These are phyloP conservation scores for Fomitopsis schrenkii DNA, from an alignment of 1,284 basidiomycete genomes.

Conservation along the genomic window DNA sequence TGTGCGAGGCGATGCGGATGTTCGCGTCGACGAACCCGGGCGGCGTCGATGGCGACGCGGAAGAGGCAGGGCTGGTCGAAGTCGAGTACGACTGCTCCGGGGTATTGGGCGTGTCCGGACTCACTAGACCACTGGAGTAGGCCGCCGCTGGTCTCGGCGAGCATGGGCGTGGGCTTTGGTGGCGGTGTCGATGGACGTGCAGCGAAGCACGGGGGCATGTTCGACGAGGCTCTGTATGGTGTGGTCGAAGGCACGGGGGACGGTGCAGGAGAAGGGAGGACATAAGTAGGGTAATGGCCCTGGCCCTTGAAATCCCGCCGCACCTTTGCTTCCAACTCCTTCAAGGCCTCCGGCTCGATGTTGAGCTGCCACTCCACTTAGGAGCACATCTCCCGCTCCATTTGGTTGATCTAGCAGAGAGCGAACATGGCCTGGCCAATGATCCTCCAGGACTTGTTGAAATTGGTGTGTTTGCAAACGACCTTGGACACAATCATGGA, in stretches of 20 bases:
- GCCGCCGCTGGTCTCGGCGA: not conserved
- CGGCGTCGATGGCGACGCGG: conserved; percentile 51
- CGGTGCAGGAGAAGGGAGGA: conserved; percentile 48
- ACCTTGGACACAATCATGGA: conserved; percentile 93
- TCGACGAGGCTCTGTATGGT: conserved; percentile 29
- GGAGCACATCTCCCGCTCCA: conserved; percentile 92
- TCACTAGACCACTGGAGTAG: conserved; percentile 25
- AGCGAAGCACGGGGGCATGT: conserved; percentile 40
- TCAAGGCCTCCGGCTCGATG: conserved; percentile 64
- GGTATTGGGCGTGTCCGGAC: conserved; percentile 40
- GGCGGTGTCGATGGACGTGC: conserved; percentile 38
- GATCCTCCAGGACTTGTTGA: conserved; percentile 94
- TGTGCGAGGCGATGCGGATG: conserved; percentile 42
- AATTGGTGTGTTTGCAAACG: conserved; percentile 94
- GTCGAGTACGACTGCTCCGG: conserved; percentile 45
- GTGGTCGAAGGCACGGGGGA: conserved; percentile 47
- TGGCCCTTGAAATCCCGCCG: conserved; percentile 56
- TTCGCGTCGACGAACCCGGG: conserved; percentile 41
- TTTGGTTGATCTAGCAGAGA: conserved; percentile 90
- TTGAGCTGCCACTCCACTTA: conserved; percentile 92
- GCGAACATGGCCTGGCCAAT: conserved; percentile 92
- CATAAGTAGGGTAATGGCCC: conserved; percentile 56
- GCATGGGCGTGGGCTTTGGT: conserved; percentile 24
- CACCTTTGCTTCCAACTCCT: conserved; percentile 61
- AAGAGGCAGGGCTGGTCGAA: conserved; percentile 50